phyloP scores from a whole-genome alignment of 1,284 basidiomycete genomes.

The Fomitopsis pinicola region DNA sequence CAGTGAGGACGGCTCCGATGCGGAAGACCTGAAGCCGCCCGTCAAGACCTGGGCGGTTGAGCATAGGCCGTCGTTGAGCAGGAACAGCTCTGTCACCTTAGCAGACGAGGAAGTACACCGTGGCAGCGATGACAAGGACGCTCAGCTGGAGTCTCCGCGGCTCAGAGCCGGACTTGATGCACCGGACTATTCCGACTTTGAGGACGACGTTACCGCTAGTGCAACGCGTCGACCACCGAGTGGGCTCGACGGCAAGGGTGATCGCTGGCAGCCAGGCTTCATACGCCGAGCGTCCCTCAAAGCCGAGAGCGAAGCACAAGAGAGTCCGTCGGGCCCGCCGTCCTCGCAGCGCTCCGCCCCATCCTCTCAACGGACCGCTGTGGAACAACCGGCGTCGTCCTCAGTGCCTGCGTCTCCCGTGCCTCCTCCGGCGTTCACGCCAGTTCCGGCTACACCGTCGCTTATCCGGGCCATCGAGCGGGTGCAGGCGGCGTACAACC shows the following conservation, averaged over 20 bases:
- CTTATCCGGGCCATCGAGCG: constrained; percentile 56
- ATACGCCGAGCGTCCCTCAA: constrained; percentile 17
- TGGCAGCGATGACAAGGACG: neutral
- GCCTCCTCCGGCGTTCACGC: constrained; percentile 21
- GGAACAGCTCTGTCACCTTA: neutral
- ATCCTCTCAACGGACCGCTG: neutral
- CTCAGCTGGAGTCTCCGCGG: neutral
- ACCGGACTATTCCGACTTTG: constrained; percentile 36
- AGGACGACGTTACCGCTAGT: constrained; percentile 26
- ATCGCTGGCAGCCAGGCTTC: constrained; percentile 30
- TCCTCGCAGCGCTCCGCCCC: neutral
- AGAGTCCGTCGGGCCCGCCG: neutral
- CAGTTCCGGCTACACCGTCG: constrained; percentile 59
- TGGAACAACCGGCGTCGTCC: neutral
- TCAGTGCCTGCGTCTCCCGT: neutral
- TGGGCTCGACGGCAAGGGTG: constrained; percentile 15
- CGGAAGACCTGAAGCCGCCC: constrained; percentile 1
- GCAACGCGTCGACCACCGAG: neutral
- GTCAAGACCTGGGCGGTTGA: neutral
- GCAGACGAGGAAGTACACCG: neutral
- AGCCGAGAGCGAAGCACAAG: neutral
- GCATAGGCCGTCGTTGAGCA: neutral
- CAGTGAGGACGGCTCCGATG: constrained; percentile 28
- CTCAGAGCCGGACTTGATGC: constrained; percentile 11
- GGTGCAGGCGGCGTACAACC: constrained; percentile 42